Conservation (phyloP, 768 basidiomycete species). For the Pleurotus cornucopiae region DNA sequence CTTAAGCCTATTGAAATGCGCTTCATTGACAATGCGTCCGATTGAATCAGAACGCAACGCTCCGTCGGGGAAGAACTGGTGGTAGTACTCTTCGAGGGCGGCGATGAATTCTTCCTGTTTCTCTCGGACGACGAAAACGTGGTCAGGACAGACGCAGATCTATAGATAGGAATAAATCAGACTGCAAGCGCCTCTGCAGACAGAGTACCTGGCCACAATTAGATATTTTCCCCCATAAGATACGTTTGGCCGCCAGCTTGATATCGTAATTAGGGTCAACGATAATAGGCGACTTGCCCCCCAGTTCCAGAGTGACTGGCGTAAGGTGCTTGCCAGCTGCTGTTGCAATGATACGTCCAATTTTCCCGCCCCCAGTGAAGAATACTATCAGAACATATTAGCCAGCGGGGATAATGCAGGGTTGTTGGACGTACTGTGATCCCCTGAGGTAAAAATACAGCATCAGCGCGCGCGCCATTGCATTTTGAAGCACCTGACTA, state of each 20-base stretch:
- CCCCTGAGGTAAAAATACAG: conserved; percentile 15
- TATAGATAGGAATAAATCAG: conserved; percentile 22
- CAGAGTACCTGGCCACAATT: conserved; percentile 58
- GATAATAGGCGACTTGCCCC: conserved; percentile 47
- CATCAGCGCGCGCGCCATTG: no score
- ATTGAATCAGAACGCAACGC: conserved; percentile 40
- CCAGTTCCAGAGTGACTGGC: conserved; percentile 52
- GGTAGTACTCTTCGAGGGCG: conserved; percentile 38
- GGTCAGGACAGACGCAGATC: conserved; percentile 61
- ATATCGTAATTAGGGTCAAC: conserved; percentile 33
- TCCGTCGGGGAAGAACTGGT: conserved; percentile 50
- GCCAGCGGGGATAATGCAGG: not conserved
- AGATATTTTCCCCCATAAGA: conserved; percentile 61
- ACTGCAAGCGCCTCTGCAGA: no score
- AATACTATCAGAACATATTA: conserved; percentile 6
- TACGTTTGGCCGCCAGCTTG: conserved; percentile 54
- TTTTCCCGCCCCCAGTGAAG: conserved; percentile 25
- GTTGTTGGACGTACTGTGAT: conserved; percentile 19
- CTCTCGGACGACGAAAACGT: conserved; percentile 32
- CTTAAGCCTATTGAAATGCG: conserved; percentile 51
- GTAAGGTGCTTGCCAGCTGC: conserved; percentile 54
- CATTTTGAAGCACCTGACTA: no score
- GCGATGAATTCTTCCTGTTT: conserved; percentile 44
- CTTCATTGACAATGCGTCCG: conserved; percentile 47
- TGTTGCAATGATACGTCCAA: conserved; percentile 44